Percentiles rank a stretch among this genome's conserved stretches.
Evolutionary conservation across 352 stramenopile genomes (phyloP).

Genomic region (Pythium diclinum): DNA sequence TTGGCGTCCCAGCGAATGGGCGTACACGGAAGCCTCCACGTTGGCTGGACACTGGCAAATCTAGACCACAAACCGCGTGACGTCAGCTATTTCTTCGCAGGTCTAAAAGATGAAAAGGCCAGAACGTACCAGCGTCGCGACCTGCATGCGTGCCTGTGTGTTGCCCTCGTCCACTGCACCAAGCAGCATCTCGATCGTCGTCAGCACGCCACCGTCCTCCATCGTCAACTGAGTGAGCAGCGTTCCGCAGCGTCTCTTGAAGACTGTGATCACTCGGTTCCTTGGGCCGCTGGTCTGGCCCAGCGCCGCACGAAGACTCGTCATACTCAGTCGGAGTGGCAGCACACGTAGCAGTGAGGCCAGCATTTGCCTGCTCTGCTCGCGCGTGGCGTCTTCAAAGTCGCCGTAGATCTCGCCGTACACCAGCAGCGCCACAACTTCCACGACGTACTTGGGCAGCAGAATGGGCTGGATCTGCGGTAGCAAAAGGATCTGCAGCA

Average conservation of each 20-base stretch:
- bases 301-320: constrained; percentile 62
- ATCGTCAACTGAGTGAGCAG: constrained; percentile 64
- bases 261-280: constrained; percentile 30
- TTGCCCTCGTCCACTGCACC: constrained; percentile 77
- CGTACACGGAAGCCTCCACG: constrained; percentile 44
- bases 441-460: constrained; percentile 74
- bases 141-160: constrained; percentile 79
- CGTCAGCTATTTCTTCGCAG: not conserved
- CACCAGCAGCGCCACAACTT: constrained; percentile 68
- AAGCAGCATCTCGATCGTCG: constrained; percentile 82
- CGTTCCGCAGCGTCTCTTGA: constrained; percentile 60
- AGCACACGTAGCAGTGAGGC: constrained; percentile 48
- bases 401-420: constrained; percentile 35
- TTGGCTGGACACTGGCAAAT: constrained; percentile 65
- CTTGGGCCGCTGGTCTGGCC: constrained; percentile 34
- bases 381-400: constrained; percentile 20
- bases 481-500: constrained; percentile 62
- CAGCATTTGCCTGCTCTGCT: constrained; percentile 36
- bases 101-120: not conserved
- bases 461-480: constrained; percentile 78
- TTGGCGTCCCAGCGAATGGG: constrained; percentile 46
- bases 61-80: constrained; percentile 20
- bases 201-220: constrained; percentile 66
- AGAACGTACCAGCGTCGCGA: constrained; percentile 54
- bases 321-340: constrained; percentile 71